Conservation (phyloP, 352 stramenopile species). For the Phytophthora macrochlamydospora region DNA sequence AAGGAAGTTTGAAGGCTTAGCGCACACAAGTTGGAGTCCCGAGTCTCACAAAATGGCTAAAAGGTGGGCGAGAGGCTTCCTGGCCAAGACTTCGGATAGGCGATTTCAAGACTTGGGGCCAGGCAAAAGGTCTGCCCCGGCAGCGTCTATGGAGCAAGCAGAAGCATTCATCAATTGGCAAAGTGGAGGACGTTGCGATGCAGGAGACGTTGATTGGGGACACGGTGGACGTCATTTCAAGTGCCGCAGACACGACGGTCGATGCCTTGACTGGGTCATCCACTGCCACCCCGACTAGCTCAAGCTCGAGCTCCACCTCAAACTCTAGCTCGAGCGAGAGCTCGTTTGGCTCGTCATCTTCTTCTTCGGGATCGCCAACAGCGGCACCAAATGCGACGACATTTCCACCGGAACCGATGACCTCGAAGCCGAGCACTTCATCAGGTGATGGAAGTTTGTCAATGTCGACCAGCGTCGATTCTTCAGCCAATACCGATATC, state of each 20-base stretch:
- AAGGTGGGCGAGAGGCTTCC: no score
- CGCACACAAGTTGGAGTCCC: no score
- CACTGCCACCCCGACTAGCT: constrained; percentile 1
- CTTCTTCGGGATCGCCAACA: background rate
- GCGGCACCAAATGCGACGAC: background rate
- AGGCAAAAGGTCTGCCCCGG: no score
- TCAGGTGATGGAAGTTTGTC: no score
- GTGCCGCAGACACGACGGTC: constrained; percentile 5
- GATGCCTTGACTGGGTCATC: constrained; percentile 9
- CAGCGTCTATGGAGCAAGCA: no score
- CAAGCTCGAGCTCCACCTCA: background rate
- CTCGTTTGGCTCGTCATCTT: background rate
- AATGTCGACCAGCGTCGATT: background rate
- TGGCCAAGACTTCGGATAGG: no score
- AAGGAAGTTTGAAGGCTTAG: no score
- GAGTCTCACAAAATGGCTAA: no score
- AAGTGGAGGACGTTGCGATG: background rate
- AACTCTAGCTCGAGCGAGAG: constrained; percentile 5
- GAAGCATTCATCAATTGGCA: background rate
- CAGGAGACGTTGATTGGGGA: constrained; percentile 9
- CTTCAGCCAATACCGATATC: background rate
- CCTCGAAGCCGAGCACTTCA: no score
- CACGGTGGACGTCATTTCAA: constrained; percentile 8
- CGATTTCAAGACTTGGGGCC: no score
- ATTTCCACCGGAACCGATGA: no score